A percentile compares a stretch with the other conserved stretches of the same genome.
Evolutionary conservation across 2,329 filamentous ascomycete species (phyloP).

Genomic region (Paracamarosporium sp.): DNA sequence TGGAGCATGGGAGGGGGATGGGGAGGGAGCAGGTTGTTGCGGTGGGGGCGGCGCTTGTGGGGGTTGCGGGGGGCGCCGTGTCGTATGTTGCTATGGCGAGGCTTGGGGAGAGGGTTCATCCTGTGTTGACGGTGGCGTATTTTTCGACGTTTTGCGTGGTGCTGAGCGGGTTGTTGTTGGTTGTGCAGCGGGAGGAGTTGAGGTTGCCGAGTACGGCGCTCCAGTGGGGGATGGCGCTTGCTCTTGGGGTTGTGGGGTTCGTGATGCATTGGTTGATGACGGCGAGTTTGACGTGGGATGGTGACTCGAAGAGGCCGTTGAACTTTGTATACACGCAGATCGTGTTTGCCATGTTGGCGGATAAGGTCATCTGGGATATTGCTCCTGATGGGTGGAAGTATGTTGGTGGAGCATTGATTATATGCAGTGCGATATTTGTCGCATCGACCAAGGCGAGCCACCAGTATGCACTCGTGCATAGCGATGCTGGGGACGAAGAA

Average conservation of each 20-base stretch:
- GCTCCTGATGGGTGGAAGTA: not conserved
- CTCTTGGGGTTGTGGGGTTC: not conserved
- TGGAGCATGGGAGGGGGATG: not conserved
- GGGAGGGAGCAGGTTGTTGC: not conserved
- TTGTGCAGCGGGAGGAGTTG: not conserved
- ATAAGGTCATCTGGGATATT: constrained; percentile 1
- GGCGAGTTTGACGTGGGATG: not conserved
- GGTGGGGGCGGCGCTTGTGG: not conserved
- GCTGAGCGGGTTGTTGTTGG: not conserved
- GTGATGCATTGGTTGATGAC: constrained; percentile 3
- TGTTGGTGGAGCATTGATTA: not conserved
- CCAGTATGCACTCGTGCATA: not conserved
- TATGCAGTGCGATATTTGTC: not conserved
- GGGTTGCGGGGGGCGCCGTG: not conserved
- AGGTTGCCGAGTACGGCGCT: not conserved
- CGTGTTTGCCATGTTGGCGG: not conserved
- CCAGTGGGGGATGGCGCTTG: not conserved
- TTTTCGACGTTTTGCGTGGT: not conserved
- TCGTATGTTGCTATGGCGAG: not conserved
- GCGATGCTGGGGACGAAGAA: not conserved
- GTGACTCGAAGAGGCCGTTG: constrained; percentile 1
- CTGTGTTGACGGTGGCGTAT: not conserved
- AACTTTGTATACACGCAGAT: constrained; percentile 7
- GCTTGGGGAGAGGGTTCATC: not conserved
- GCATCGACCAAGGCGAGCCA: constrained; percentile 1